Evolutionary conservation across 352 stramenopile species (phyloP), one percentile per base, ranked within the genome.

Genomic region (Phytophthora syringae): DNA sequence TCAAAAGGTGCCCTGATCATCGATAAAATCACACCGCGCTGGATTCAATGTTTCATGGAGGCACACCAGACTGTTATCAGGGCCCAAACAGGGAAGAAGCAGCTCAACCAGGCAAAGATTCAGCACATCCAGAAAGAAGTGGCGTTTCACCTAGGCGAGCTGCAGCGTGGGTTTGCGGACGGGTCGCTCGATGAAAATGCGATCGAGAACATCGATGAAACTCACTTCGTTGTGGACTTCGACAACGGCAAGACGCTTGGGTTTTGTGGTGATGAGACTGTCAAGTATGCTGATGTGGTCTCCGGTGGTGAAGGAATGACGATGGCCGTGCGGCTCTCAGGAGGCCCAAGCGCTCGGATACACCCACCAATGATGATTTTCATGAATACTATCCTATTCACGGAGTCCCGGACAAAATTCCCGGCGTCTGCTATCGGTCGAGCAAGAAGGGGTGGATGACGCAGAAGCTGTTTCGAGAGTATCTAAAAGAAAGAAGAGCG

Each of bases 171-270:
- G 39, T 78, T 78, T 52, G 32, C 44, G 1, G 40, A 9, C 9
- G 55, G 51, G 1, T 48, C 63, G 22, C 42, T 74, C 0, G 43
- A 74, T 34, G 60, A 74, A 15, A 54, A 74, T 25, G 11, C 36
- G 5, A 21, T 72, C 30, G 32, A 71, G 7, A 78, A 72, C 27
- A 60, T 77, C 4, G 70, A 77, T 21, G 61, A 77, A 44, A 74
- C 70, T 2, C 64, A 74, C 36, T 69, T 77, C 20, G 37, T 68
- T 6, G 63, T 76, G 13, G 52, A 68, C 45, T 58, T 67, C 9
- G 53, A 67, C 32, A 62, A 59, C 30, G 52, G 25, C 15, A 71
- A 65, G 18, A 72, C 59, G 7, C 49, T 75, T 11, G 56, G 49
- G 3, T 69, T 64, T 42, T 18, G n/a, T 39, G 56, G 60, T 3